Percentiles rank a stretch among this genome's conserved stretches.
phyloP scores from a whole-genome alignment of 2,329 filamentous ascomycete genomes.

The Stemphylium lycopersici region DNA sequence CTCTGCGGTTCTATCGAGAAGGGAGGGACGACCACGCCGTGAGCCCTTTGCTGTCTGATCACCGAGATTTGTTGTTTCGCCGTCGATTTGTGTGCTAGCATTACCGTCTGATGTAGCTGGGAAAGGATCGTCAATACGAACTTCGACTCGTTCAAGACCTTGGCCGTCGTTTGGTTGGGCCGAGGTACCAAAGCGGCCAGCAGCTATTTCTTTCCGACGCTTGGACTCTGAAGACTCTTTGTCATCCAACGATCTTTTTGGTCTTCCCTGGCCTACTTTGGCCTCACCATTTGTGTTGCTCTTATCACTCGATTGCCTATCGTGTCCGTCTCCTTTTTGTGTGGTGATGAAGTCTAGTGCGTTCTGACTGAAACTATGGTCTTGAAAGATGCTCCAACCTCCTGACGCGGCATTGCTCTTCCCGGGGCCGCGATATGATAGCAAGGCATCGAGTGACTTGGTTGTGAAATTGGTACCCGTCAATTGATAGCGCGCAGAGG shows the following conservation, averaged over 20 bases:
- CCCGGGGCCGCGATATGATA: conserved; percentile 71
- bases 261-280: conserved; percentile 34
- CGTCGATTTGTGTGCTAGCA: conserved; percentile 14
- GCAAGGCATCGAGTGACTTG: conserved; percentile 71
- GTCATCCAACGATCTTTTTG: conserved; percentile 36
- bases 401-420: conserved; percentile 75
- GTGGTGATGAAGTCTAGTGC: conserved; percentile 55
- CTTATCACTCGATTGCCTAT: conserved; percentile 24
- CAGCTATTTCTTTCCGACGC: conserved; percentile 65
- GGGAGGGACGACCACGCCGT: conserved; percentile 40
- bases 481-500: conserved; percentile 73
- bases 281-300: conserved; percentile 14
- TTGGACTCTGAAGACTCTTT: conserved; percentile 54
- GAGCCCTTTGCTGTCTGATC: conserved; percentile 22
- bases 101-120: conserved; percentile 22
- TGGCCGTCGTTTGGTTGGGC: conserved; percentile 45
- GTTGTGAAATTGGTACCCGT: conserved; percentile 71
- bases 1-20: conserved; percentile 43
- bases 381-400: conserved; percentile 79
- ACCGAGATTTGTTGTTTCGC: conserved; percentile 21
- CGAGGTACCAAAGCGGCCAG: conserved; percentile 71
- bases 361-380: conserved; percentile 61
- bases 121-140: conserved; percentile 57
- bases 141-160: conserved; percentile 57
- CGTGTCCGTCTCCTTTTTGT: conserved; percentile 26